phyloP scores from a whole-genome alignment of 192 early-diverging fungal species.

The Piromyces sp. region DNA sequence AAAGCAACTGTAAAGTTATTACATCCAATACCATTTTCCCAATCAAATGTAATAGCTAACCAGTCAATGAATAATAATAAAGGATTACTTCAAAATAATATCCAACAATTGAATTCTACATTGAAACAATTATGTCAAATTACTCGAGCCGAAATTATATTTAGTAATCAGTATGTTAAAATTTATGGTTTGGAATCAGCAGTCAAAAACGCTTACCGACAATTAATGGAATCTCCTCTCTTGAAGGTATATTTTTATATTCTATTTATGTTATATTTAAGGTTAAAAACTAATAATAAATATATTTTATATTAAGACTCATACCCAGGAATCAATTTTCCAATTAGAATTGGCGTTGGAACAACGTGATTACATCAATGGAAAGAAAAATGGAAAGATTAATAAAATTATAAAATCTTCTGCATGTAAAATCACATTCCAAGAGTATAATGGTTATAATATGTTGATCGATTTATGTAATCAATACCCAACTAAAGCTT shows the following conservation, averaged over 20 bases:
- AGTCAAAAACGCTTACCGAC: constrained; percentile 37
- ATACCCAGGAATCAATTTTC: constrained; percentile 48
- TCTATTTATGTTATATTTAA: background rate
- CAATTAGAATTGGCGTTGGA: constrained; percentile 56
- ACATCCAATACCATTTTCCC: background rate
- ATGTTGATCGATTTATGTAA: constrained; percentile 61
- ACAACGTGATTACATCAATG: constrained; percentile 71
- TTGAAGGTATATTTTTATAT: constrained; percentile 11
- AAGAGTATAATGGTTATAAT: constrained; percentile 57
- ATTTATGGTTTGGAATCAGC: constrained; percentile 50
- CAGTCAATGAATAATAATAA: constrained; percentile 7
- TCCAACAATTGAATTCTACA: constrained; percentile 12
- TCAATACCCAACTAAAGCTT: constrained; percentile 21
- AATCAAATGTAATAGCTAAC: constrained; percentile 13
- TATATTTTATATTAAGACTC: constrained; percentile 6
- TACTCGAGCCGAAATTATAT: constrained; percentile 44
- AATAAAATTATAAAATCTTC: constrained; percentile 65
- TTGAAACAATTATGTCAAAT: constrained; percentile 24
- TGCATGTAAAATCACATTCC: constrained; percentile 49
- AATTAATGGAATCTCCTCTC: constrained; percentile 26
- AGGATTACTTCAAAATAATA: constrained; percentile 10
- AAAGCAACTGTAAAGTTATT: background rate
- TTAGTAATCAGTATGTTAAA: constrained; percentile 35
- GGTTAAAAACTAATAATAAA: background rate
- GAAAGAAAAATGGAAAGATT: constrained; percentile 78